Evolutionary conservation across 2,329 filamentous ascomycete genomes (phyloP).

Genomic region (Colletotrichum tropicicola): DNA sequence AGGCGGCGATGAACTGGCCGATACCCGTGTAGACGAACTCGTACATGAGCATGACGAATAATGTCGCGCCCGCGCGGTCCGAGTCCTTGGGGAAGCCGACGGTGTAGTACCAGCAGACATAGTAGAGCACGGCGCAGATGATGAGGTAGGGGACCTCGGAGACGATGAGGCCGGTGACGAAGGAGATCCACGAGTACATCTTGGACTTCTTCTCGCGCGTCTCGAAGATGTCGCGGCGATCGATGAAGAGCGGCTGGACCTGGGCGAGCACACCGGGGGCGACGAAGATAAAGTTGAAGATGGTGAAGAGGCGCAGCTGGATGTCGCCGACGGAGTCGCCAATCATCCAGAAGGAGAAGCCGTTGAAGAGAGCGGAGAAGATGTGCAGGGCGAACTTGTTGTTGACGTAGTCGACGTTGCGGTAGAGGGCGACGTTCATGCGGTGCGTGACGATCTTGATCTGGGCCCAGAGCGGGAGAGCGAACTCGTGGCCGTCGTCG

Average conservation of each 20-base stretch:
- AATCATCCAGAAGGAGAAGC: slow-evolving; percentile 70
- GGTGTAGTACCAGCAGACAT: slow-evolving; percentile 66
- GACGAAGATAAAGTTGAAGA: slow-evolving; percentile 72
- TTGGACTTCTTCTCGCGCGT: slow-evolving; percentile 68
- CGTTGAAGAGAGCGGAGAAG: slow-evolving; percentile 64
- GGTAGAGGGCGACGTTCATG: slow-evolving; percentile 68
- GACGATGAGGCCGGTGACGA: slow-evolving; percentile 61
- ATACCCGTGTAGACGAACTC: slow-evolving; percentile 69
- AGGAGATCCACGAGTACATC: slow-evolving; percentile 68
- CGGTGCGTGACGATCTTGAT: slow-evolving; percentile 71
- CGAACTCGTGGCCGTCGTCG: slow-evolving; percentile 74
- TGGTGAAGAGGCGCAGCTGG: slow-evolving; percentile 64
- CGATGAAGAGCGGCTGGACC: slow-evolving; percentile 66
- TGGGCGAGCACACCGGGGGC: slow-evolving; percentile 66
- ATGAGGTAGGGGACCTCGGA: slow-evolving; percentile 57
- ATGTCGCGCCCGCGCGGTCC: slow-evolving; percentile 57
- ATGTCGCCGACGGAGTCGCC: slow-evolving; percentile 59
- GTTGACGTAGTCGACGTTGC: slow-evolving; percentile 73
- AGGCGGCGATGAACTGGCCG: slow-evolving; percentile 71
- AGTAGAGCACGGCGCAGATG: slow-evolving; percentile 57
- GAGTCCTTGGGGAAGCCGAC: slow-evolving; percentile 57
- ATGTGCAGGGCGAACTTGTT: slow-evolving; percentile 70
- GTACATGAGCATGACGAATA: slow-evolving; percentile 66
- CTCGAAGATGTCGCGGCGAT: slow-evolving; percentile 66
- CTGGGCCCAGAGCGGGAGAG: slow-evolving; percentile 72